Evolutionary conservation across 257 asterid genomes (phyloP), one percentile per base, ranked within the genome.

Genomic region (Solanum pimpinellifolium): DNA sequence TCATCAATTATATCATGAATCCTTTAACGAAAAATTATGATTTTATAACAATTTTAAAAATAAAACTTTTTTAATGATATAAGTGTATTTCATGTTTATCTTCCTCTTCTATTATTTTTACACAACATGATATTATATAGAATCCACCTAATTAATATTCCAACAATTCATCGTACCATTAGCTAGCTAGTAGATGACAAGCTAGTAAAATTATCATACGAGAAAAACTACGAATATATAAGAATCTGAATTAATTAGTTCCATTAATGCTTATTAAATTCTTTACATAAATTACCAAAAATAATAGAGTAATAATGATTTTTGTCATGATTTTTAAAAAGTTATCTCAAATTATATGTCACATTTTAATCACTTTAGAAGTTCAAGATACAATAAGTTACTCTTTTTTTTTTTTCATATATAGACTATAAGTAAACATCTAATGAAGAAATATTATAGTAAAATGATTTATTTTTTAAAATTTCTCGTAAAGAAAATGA

Each of bases 11-110:
- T 49, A 49, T 49, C 2, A 52, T 52, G 4, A 52, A 52, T 52
- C 62, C 23, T 2, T 52, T 16, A 16, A 1, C 23, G 0, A 52
- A 52, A 52, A 52, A 52, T 52, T 52, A 2, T 52, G n/a, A 52
- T 0, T 16, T 0, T 2, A 4, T 0, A 2, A 52, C n/a, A 0
- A 52, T 6, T 52, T 18, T 18, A 6, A 18, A 52, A 52, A 18
- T 52, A 2, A 16, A 52, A 4, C 1, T 52, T 52, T 16, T 52
- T 52, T 1, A 52, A 0, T 52, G 62, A 52, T 52, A 52, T 18
- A 52, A 52, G n/a, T 1, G n/a, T 52, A 3, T 52, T 52, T 52
- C 62, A 52, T 18, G 62, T 52, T 18, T 18, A 52, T 52, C n/a
- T 52, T 23, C 62, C 0, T 18, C 62, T 52, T 18, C n/a, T 52